Base-by-base conservation (phyloP, 2,329 filamentous ascomycete genomes). In the Pyrenophora seminiperda region DNA sequence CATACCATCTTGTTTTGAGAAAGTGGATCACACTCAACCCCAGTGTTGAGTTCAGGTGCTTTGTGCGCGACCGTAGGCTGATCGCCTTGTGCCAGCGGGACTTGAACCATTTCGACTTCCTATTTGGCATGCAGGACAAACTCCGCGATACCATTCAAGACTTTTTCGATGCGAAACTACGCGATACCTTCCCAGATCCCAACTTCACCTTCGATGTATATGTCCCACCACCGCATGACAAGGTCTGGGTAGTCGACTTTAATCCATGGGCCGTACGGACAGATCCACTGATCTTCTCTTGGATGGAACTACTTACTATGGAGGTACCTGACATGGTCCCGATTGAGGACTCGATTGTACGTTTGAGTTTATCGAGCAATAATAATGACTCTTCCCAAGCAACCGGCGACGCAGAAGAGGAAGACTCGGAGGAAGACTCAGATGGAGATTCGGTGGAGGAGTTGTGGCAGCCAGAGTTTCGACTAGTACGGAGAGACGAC, bases 121-220 rank as follows among this genome's bases (percentile, higher is more conserved):
- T 97, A 69, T 81, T 81, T 61, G 73, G 76, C 6, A 78, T 97
- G 73, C 81, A 85, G 40, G 79, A 83, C 4, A 81, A 84, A 49
- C 78, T 97, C 43, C 79, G 85, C 47, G 79, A 79, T n/a, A 81
- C 83, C 22, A 89, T 96, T 43, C 80, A 83, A 56, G 78, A 85
- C 14, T 94, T 97, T 67, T 97, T 97, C 69, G 82, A 87, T 22
- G 78, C 85, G 22, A 85, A 84, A 53, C 73, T 97, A 53, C 82
- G 87, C 51, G 80, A 88, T 59, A 89, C 85, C 0, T 97, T 97
- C 64, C 88, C 89, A 0, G 93, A 97, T 55, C 80, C 83, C 3
- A 88, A 84, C 71, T 97, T 96, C 63, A 83, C 85, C 0, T 96
- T 99, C 65, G 94, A 99, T 68, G 87, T 97, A 34, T 97, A 99